phyloP scores from a whole-genome alignment of 1,284 basidiomycete species.

The Trametes hirsuta region DNA sequence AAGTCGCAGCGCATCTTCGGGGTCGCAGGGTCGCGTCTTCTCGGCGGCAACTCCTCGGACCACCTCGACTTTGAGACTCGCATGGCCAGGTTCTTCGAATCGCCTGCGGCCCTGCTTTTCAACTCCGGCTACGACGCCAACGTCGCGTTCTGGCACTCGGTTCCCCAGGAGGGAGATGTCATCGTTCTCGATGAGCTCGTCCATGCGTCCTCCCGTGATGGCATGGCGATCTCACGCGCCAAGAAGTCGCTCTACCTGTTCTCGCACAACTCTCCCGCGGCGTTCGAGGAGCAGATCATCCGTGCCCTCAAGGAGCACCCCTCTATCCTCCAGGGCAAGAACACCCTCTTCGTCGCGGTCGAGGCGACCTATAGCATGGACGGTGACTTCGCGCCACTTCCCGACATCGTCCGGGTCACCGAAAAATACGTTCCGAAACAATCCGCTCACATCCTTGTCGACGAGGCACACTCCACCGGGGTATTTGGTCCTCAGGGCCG shows the following conservation, averaged over 20 bases:
- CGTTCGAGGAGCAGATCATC: conserved; percentile 46
- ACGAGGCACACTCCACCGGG: conserved; percentile 87
- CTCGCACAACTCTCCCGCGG: conserved; percentile 67
- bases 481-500: conserved; percentile 77
- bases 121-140: conserved; percentile 85
- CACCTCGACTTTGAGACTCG: conserved; percentile 53
- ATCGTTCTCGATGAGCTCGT: conserved; percentile 86
- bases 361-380: conserved; percentile 82
- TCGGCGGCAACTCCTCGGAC: conserved; percentile 66
- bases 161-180: conserved; percentile 79
- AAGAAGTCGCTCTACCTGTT: conserved; percentile 48
- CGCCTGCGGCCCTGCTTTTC: conserved; percentile 78
- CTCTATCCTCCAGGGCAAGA: conserved; percentile 34
- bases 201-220: conserved; percentile 91
- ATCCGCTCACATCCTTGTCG: conserved; percentile 72
- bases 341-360: conserved; percentile 68
- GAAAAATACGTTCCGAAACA: conserved; percentile 48
- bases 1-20: conserved; percentile 66
- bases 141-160: conserved; percentile 63
- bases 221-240: conserved; percentile 68
- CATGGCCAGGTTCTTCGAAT: conserved; percentile 61
- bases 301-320: conserved; percentile 35
- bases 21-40: conserved; percentile 83
- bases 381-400: conserved; percentile 81
- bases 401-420: conserved; percentile 42